Percentiles rank a stretch among this genome's conserved stretches.
These are phyloP conservation scores for Kodamaea fukazawae DNA, from an alignment of 805 yeast genomes.

Conservation along the genomic window DNA sequence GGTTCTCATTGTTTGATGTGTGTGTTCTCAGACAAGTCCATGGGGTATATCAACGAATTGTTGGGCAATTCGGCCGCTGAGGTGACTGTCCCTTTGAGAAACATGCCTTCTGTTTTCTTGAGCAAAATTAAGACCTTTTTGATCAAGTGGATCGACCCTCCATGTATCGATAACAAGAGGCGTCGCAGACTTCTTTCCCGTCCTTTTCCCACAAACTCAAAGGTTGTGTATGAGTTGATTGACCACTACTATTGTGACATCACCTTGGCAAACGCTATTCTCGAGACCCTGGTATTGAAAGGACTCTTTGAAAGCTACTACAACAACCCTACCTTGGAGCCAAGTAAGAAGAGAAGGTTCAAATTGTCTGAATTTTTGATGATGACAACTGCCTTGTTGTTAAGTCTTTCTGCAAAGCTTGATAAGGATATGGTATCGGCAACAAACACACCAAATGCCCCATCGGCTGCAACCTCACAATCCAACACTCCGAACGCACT, in stretches of 20 bases:
- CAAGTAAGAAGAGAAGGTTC: slow-evolving; percentile 15
- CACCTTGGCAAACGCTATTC: slow-evolving; percentile 20
- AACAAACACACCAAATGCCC: background rate
- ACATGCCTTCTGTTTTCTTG: slow-evolving; percentile 26
- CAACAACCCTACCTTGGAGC: slow-evolving; percentile 10
- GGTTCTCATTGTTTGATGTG: slow-evolving; percentile 38
- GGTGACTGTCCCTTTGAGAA: slow-evolving; percentile 24
- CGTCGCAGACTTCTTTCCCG: slow-evolving; percentile 18
- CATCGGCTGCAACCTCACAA: background rate
- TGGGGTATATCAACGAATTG: slow-evolving; percentile 29
- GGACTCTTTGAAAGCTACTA: slow-evolving; percentile 27
- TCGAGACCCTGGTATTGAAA: slow-evolving; percentile 15
- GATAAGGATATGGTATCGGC: slow-evolving; percentile 1
- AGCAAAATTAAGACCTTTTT: slow-evolving; percentile 16
- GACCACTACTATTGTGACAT: slow-evolving; percentile 22
- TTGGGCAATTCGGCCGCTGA: slow-evolving; percentile 22
- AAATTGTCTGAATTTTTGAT: slow-evolving; percentile 31
- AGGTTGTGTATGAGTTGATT: slow-evolving; percentile 26
- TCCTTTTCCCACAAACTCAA: slow-evolving; percentile 23
- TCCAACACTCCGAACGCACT: background rate
- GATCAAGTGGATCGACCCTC: slow-evolving; percentile 32
- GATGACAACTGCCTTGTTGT: slow-evolving; percentile 29
- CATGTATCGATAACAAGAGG: slow-evolving; percentile 18
- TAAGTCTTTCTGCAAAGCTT: slow-evolving; percentile 15
- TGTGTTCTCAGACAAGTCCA: slow-evolving; percentile 33